Base-by-base conservation (phyloP, 192 early-diverging fungal species). In the Mortierella antarctica region DNA sequence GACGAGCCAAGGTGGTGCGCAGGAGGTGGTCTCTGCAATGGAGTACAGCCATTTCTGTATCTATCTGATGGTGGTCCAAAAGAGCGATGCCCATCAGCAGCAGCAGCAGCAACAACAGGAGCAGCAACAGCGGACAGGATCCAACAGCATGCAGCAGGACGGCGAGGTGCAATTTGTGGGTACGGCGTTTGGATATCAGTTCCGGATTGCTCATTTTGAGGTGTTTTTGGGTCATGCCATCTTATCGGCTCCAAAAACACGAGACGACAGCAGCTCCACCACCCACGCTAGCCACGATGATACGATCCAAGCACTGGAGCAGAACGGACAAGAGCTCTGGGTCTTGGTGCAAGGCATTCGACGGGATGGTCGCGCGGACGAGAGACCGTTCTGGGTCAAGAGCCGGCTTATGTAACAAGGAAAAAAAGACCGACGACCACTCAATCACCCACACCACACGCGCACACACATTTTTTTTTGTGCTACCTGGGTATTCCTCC, bases 41-140 rank as follows among this genome's bases (percentile, higher is more conserved):
- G 76, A 79, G 17, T 79, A 71, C 53, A 71, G 69, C 46, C 69
- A 79, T 46, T 77, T 57, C 42, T 71, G 64, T 6, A 31, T 79
- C 2, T 79, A 79, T n/a, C 5, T 79, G 0, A 71, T 69, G 9
- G 31, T 65, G 20, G 57, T 66, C 10, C 46, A 57, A 13, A 51
- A n/a, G 18, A 55, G 39, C 2, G 31, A 60, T 44, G 7, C 46
- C 21, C 41, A 15, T 21, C 31, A 45, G 0, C 7, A 57, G 6
- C 4, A 48, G 41, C 9, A 56, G 1, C 14, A 12, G 49, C 44
- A 47, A 13, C 17, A 5, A 48, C 21, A 48, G 9, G 4, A 12
- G 17, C 46, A 49, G 39, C 11, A 31, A 31, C 31, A 31, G 31
- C 31, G 31, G 31, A 31, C 31, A 31, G 31, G 31, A 31, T 31